Base-by-base conservation (phyloP, 768 basidiomycete species). In the Chalciporus chontae region DNA sequence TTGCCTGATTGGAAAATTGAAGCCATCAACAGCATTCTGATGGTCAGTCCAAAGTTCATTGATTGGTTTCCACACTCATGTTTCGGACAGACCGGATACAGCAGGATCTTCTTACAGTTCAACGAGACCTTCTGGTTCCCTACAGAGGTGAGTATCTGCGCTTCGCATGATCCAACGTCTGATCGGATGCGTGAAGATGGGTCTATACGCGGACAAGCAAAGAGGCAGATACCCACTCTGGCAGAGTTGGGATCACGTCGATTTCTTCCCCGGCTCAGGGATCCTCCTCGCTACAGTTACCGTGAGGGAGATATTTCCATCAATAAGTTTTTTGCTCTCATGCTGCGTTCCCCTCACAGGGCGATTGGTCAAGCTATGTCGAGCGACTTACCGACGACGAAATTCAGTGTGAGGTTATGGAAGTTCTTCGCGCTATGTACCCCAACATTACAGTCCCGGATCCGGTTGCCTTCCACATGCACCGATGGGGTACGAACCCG, bases 21-120 rank as follows among this genome's bases (percentile, higher is more conserved):
- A 48, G 84, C 83, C 4, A 78, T 85, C 32, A 75, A 79, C 26
- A 77, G 76, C 48, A 78, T 84, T 65, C 70, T 70, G 11, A 85
- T 86, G 84, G 81, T 76, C 24, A 40, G 66, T 40, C n/a, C 5
- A 19, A 21, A 45, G 36, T 26, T 9, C 3, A n/a, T 37, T 15
- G 8, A 36, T 2, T 31, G 7, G n/a, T 2, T 45, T 15, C 4
- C 9, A 13, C 24, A 2, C 52, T 53, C 43, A 56, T 5, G 3
- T 7, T 32, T 15, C n/a, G 5, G 13, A 17, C 42, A 76, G 75
- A 73, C 71, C 5, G 81, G 76, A 1, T 86, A 83, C 52, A 83
- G 83, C 4, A 85, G 84, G 62, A 83, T 86, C 23, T 85, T 83
- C 64, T 58, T 85, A 41, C 75, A 81, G 52, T 86, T 85, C 57